These are phyloP conservation scores for Phaeosphaeria sp. DNA, from an alignment of 2,329 filamentous ascomycete species.

Conservation along the genomic window DNA sequence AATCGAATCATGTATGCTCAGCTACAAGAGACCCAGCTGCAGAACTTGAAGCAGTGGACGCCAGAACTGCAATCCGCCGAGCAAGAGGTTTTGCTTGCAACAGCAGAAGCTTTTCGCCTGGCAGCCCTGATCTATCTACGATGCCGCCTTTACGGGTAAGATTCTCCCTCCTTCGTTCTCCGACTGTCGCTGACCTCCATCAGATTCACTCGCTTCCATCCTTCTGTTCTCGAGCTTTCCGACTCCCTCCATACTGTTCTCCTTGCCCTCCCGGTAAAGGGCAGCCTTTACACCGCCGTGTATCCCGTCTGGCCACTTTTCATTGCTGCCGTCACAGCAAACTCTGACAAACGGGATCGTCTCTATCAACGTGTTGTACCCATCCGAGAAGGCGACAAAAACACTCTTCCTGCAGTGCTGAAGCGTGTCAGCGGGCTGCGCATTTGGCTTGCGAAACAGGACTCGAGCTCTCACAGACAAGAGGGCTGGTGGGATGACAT, in stretches of 20 bases:
- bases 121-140: slow-evolving; percentile 42
- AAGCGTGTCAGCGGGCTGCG: slow-evolving; percentile 38
- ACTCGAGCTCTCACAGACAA: slow-evolving; percentile 22
- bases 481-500: slow-evolving; percentile 47
- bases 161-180: slow-evolving; percentile 2
- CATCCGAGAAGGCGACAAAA: slow-evolving; percentile 42
- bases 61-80: slow-evolving; percentile 27
- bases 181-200: background rate
- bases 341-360: slow-evolving; percentile 38
- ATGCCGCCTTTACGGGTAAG: slow-evolving; percentile 41
- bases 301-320: slow-evolving; percentile 45
- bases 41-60: slow-evolving; percentile 38
- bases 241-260: slow-evolving; percentile 32
- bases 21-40: slow-evolving; percentile 32
- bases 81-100: slow-evolving; percentile 36
- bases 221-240: slow-evolving; percentile 36
- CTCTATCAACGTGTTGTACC: slow-evolving; percentile 41
- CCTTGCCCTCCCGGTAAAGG: slow-evolving; percentile 40
- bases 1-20: slow-evolving; percentile 34
- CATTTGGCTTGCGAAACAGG: slow-evolving; percentile 40
- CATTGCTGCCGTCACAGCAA: slow-evolving; percentile 40
- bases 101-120: slow-evolving; percentile 40
- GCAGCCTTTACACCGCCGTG: slow-evolving; percentile 40
- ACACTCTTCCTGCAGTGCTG: slow-evolving; percentile 38
- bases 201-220: slow-evolving; percentile 40